Evolutionary conservation across 768 basidiomycete genomes (phyloP).

Genomic region (Mycena filopes): DNA sequence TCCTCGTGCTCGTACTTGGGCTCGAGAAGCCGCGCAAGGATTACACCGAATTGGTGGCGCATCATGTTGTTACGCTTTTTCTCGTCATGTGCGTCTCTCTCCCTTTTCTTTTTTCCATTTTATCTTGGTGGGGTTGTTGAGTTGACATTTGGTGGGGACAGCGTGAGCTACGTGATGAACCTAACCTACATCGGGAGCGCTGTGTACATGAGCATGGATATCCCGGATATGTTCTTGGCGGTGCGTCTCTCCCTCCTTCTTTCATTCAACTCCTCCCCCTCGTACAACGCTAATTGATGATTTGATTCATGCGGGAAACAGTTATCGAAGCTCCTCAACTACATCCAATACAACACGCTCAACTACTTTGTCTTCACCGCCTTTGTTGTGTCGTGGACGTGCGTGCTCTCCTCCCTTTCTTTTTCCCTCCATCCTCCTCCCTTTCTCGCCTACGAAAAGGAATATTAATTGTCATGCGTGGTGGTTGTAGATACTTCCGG

Average conservation of each 20-base stretch:
- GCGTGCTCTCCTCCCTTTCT: constrained; percentile 43
- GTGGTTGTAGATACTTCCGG: constrained; percentile 80
- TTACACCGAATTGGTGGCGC: constrained; percentile 84
- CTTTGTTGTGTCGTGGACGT: constrained; percentile 86
- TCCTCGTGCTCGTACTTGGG: constrained; percentile 81
- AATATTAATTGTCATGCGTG: no score
- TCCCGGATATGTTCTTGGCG: constrained; percentile 89
- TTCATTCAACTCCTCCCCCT: no score
- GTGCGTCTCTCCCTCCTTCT: constrained; percentile 51
- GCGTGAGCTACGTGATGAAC: constrained; percentile 86
- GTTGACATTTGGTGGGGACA: no score
- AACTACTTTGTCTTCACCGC: constrained; percentile 70
- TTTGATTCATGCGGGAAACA: no score
- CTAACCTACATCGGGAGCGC: constrained; percentile 89
- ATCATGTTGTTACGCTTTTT: constrained; percentile 96
- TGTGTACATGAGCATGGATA: constrained; percentile 96
- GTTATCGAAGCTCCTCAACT: constrained; percentile 90
- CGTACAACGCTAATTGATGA: no score
- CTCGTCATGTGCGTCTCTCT: constrained; percentile 72
- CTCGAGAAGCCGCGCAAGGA: constrained; percentile 97
- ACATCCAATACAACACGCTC: constrained; percentile 72
- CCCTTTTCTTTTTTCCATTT: neutral
- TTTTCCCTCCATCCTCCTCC: neutral
- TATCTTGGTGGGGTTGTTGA: no score
- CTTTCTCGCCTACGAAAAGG: no score